Conservation (phyloP, 139 green algal genomes). For the Tetraselmis chui region DNA sequence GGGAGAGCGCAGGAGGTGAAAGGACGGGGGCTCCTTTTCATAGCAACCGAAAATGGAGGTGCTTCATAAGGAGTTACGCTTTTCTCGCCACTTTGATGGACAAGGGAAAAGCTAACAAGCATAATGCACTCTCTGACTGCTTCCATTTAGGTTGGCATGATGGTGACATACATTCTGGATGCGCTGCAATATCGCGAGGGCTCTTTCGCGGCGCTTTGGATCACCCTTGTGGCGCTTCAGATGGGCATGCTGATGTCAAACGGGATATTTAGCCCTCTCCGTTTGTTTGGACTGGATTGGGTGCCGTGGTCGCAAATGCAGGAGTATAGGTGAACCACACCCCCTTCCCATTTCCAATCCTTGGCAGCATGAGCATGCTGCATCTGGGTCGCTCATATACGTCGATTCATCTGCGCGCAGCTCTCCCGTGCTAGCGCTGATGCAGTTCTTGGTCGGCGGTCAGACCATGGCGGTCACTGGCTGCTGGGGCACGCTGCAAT, state of each 20-base stretch:
- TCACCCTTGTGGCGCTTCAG: slow-evolving; percentile 55
- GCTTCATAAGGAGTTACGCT: too few species aligned
- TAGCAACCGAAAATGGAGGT: too few species aligned
- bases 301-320: neutral
- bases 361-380: neutral
- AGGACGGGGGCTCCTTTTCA: too few species aligned
- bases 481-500: slow-evolving; percentile 86
- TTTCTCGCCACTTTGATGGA: too few species aligned
- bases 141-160: slow-evolving; percentile 45
- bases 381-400: too few species aligned
- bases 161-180: slow-evolving; percentile 88
- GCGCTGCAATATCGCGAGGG: slow-evolving; percentile 65
- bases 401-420: slow-evolving; percentile 15
- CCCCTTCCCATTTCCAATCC: neutral
- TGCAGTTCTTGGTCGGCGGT: slow-evolving; percentile 1
- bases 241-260: slow-evolving; percentile 40
- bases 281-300: neutral
- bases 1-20: too few species aligned
- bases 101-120: too few species aligned
- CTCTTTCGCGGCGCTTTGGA: slow-evolving; percentile 70
- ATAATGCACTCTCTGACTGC: too few species aligned
- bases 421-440: slow-evolving; percentile 1
- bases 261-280: neutral
- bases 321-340: neutral
- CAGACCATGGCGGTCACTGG: slow-evolving; percentile 35